Evolutionary conservation across 2,329 filamentous ascomycete species (phyloP).

Genomic region (Cytospora piceae): DNA sequence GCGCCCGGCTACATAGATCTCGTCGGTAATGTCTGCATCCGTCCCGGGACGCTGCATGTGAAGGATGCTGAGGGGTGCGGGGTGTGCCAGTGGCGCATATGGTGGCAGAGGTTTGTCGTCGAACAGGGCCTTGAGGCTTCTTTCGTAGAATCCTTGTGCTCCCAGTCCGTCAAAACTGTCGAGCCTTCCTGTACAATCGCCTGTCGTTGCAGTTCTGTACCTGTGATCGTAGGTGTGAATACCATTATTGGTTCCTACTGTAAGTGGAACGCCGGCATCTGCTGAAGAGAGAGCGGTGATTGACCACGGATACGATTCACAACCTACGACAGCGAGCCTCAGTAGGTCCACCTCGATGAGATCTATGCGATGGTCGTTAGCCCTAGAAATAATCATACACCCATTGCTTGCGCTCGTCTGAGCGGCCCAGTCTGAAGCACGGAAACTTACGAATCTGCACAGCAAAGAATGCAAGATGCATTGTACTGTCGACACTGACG

Average conservation of each 20-base stretch:
- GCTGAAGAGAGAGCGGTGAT: conserved; percentile 81
- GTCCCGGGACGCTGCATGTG: conserved; percentile 67
- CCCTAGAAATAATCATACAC: background rate
- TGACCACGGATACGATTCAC: conserved; percentile 75
- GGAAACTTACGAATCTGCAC: conserved; percentile 69
- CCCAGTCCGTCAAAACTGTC: conserved; percentile 38
- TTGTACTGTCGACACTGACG: conserved; percentile 74
- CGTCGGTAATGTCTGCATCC: conserved; percentile 63
- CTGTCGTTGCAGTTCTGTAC: conserved; percentile 40
- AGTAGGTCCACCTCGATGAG: conserved; percentile 82
- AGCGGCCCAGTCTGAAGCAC: background rate
- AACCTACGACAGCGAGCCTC: conserved; percentile 70
- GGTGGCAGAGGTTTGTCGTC: conserved; percentile 56
- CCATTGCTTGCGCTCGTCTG: background rate
- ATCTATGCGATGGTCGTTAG: conserved; percentile 42
- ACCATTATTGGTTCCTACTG: conserved; percentile 80
- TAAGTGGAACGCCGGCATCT: conserved; percentile 69
- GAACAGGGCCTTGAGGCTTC: conserved; percentile 45
- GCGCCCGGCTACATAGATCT: conserved; percentile 86
- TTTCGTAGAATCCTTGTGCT: conserved; percentile 39
- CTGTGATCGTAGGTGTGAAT: conserved; percentile 84
- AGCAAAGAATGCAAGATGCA: conserved; percentile 76
- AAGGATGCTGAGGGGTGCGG: conserved; percentile 80
- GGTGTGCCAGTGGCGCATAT: conserved; percentile 76
- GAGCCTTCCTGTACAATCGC: conserved; percentile 44